Base-by-base conservation (phyloP, 2,329 filamentous ascomycete genomes). In the Scytalidium sp. region DNA sequence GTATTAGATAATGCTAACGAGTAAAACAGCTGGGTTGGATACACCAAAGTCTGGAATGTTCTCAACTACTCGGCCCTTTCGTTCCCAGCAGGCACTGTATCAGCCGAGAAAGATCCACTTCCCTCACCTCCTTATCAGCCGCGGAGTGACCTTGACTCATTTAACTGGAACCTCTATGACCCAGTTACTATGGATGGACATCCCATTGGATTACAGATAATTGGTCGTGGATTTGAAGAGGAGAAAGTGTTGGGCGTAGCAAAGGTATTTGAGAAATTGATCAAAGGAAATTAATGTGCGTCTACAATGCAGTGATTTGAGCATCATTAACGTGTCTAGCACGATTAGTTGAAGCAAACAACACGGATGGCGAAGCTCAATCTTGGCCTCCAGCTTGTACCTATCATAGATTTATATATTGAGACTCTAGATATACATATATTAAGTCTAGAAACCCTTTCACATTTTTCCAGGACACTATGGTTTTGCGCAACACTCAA, bases 41-140 rank as follows among this genome's bases (percentile, higher is more conserved):
- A 84, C 56, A 83, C 80, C 1, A 82, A 82, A 57, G 70, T 83
- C 6, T 83, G 79, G 74, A 84, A 85, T 55, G 65, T 84, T 9
- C 67, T 85, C 0, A 83, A 87, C 58, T 86, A 85, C 56, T 70
- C 79, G 0, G 75, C 81, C 0, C 63, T 83, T 3, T 74, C 78
- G 0, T 65, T 86, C 13, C 82, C 83, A 0, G 75, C 74, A 13
- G 80, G 78, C 0, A 63, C 78, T 1, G 65, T 67, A 1, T 66
- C 69, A 41, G 62, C 69, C 3, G 64, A 73, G 41, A 68, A 79
- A 17, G 55, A 61, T 2, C 57, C 64, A 13, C 21, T 43, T 22
- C 58, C 66, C 0, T 66, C 63, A 49, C 60, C 59, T 5, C 61
- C 62, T 15, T 75, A 78, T 52, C 52, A 68, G 23, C 67, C 78